A percentile compares a stretch with the other conserved stretches of the same genome.
These are phyloP conservation scores for Chrysosporium queenslandicum DNA, from an alignment of 2,329 filamentous ascomycete species.

Conservation along the genomic window DNA sequence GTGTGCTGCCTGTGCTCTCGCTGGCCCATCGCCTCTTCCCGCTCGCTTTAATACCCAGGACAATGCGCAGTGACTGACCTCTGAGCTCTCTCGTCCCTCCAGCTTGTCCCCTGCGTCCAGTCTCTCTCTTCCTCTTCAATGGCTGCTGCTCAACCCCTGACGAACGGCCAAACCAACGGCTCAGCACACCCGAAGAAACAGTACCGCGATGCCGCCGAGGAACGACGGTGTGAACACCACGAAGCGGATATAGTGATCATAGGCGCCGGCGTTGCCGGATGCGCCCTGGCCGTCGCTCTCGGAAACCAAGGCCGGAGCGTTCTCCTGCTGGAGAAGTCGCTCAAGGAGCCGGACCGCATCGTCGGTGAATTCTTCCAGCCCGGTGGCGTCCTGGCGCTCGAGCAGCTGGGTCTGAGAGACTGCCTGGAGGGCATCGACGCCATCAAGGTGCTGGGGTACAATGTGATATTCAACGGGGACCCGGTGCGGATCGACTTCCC, in stretches of 20 bases:
- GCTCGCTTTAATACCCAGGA: neutral
- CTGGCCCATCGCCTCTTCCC: neutral
- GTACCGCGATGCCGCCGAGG: slow-evolving; percentile 26
- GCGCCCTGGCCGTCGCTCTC: slow-evolving; percentile 71
- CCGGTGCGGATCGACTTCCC: slow-evolving; percentile 73
- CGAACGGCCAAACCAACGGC: slow-evolving; percentile 41
- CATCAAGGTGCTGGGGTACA: slow-evolving; percentile 72
- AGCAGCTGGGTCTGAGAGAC: slow-evolving; percentile 66
- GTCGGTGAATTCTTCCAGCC: slow-evolving; percentile 93
- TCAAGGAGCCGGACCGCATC: slow-evolving; percentile 90
- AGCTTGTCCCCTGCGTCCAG: neutral
- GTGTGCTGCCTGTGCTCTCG: too few species aligned
- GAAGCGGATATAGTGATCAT: slow-evolving; percentile 79
- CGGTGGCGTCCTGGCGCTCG: slow-evolving; percentile 71
- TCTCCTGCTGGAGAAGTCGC: slow-evolving; percentile 73
- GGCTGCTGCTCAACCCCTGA: neutral
- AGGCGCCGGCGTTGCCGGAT: slow-evolving; percentile 82
- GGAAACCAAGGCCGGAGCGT: slow-evolving; percentile 86
- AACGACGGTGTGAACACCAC: slow-evolving; percentile 46
- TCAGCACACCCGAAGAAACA: neutral
- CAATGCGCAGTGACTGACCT: neutral
- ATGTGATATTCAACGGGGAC: slow-evolving; percentile 70
- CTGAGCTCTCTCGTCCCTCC: neutral
- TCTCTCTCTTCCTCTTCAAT: neutral
- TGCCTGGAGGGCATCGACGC: slow-evolving; percentile 86